Evolutionary conservation across 768 basidiomycete genomes (phyloP), one percentile per base, ranked within the genome.

Genomic region (Lentinula sp.): DNA sequence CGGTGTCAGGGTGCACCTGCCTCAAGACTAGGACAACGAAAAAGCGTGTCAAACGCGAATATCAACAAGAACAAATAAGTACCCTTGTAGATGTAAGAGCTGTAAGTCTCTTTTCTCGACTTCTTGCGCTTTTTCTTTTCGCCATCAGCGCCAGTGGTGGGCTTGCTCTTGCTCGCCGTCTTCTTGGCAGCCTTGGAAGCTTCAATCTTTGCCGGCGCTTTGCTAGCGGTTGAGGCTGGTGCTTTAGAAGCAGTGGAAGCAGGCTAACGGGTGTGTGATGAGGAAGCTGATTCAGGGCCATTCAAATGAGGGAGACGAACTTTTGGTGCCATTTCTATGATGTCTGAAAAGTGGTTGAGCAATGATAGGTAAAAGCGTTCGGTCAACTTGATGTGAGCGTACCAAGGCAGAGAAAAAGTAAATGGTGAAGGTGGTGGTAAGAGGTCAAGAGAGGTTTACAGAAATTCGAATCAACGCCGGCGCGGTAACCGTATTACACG

Each of bases 1-100:
- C 95, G 57, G 95, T 96, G 69, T 96, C 95, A 57, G 95, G 96
- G 79, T 96, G 95, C 65, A 97, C 94, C 79, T 97, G 96, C 79
- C 91, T 97, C 68, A 97, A 83, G 65, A 97, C 95, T 93, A 61
- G 35, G 28, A 43, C 11, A 49, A 4, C 7, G 1, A 46, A 34
- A 16, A 23, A 31, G 42, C 57, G 31, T 32, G 10, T 61, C 23
- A 55, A 10, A 16, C n/a, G 16, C 52, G 28, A 60, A 34, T n/a
- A 23, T 35, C 28, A 39, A 23, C 31, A 39, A 37, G 15, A 18
- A 35, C 16, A 49, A 31, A 54, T 50, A 5, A 23, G 42, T 49
- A 90, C 91, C 90, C 77, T 93, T 94, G 83, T 93, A 94, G 74
- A 97, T 95, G 81, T 96, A 96, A 37, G 92, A 91, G 21, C 92